A percentile compares a stretch with the other conserved stretches of the same genome.
Conservation (phyloP, 1,139 yeast species). For the Suhomyces terraborum region DNA sequence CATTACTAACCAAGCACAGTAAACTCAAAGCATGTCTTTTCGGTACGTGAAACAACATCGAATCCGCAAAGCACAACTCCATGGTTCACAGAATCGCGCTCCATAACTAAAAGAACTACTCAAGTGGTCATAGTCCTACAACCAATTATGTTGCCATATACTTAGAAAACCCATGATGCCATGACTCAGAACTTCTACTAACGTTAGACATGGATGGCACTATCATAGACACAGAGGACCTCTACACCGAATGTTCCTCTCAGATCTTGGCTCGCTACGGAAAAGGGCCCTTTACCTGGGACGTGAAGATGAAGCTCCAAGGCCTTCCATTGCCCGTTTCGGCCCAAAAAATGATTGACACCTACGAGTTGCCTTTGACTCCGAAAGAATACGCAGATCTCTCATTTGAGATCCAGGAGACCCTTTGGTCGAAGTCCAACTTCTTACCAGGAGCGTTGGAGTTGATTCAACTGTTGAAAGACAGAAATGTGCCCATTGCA, state of each 20-base stretch:
- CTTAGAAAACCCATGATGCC: background rate
- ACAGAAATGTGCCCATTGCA: conserved; percentile 69
- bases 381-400: conserved; percentile 58
- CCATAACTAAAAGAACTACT: no score
- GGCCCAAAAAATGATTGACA: conserved; percentile 62
- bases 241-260: conserved; percentile 77
- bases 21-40: conserved; percentile 80
- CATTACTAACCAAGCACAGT: conserved; percentile 8
- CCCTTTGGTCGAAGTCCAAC: conserved; percentile 60
- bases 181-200: conserved; percentile 13
- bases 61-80: no score
- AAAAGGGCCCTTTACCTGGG: conserved; percentile 86
- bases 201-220: conserved; percentile 88
- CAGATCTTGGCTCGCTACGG: conserved; percentile 66
- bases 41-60: conserved; percentile 51
- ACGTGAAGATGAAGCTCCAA: conserved; percentile 78
- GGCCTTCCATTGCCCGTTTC: conserved; percentile 83
- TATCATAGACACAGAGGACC: conserved; percentile 84
- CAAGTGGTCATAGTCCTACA: no score
- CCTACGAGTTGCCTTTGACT: conserved; percentile 66
- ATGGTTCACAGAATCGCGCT: no score
- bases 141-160: no score
- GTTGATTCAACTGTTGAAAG: conserved; percentile 53
- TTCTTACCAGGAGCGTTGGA: conserved; percentile 87
- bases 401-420: conserved; percentile 56